These are phyloP conservation scores for Candolleomyces efflorescens DNA, from an alignment of 768 basidiomycete genomes.

Conservation along the genomic window DNA sequence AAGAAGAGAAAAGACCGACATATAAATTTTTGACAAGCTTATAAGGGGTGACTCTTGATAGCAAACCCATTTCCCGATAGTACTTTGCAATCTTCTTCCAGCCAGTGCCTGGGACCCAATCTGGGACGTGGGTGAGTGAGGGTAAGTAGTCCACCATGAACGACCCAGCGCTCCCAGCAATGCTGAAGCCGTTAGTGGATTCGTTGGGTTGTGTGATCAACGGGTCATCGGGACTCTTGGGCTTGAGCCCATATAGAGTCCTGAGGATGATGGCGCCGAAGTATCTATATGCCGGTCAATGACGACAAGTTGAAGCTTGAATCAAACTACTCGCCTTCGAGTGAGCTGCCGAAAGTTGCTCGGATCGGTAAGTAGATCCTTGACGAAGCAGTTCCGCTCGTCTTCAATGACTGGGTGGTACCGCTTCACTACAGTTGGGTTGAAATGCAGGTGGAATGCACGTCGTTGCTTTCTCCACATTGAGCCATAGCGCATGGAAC, in stretches of 20 bases:
- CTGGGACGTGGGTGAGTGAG: slow-evolving; percentile 39
- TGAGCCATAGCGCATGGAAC: slow-evolving; percentile 18
- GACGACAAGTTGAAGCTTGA: background rate
- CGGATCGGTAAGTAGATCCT: background rate
- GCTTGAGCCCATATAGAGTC: slow-evolving; percentile 3
- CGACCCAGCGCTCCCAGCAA: slow-evolving; percentile 2
- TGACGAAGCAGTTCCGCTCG: slow-evolving; percentile 15
- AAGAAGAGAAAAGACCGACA: no score
- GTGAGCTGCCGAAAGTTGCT: background rate
- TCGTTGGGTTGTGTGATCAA: slow-evolving; percentile 11
- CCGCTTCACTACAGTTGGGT: slow-evolving; percentile 7
- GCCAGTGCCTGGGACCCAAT: slow-evolving; percentile 45
- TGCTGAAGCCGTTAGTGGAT: background rate
- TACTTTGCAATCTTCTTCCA: slow-evolving; percentile 39
- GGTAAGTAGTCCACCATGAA: slow-evolving; percentile 15
- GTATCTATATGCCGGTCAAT: background rate
- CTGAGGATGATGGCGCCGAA: background rate
- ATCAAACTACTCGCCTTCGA: background rate
- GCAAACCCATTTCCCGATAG: slow-evolving; percentile 17
- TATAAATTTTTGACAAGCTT: background rate
- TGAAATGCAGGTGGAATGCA: slow-evolving; percentile 21
- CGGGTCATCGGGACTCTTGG: background rate
- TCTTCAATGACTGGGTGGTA: slow-evolving; percentile 12
- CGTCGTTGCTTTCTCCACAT: slow-evolving; percentile 18
- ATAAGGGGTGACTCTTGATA: background rate